phyloP scores from a whole-genome alignment of 192 early-diverging fungal genomes.

The Chytriomyces sp. region DNA sequence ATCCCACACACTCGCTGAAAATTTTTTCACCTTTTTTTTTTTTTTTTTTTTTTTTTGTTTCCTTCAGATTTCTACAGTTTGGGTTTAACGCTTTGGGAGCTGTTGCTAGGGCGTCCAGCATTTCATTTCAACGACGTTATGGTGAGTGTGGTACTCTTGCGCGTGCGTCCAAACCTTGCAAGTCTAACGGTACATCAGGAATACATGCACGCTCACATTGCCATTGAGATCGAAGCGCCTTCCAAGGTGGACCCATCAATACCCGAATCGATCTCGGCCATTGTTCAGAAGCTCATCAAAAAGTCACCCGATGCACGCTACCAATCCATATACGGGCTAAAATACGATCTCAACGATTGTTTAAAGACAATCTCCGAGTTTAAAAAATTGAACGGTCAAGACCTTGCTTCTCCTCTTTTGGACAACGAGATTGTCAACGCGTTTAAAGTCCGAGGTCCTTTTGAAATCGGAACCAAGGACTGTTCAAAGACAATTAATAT shows the following conservation, averaged over 20 bases:
- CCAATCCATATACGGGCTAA: slow-evolving; percentile 52
- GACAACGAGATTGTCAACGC: slow-evolving; percentile 34
- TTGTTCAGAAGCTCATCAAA: slow-evolving; percentile 49
- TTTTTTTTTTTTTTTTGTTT: slow-evolving; percentile 21
- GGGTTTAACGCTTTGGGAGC: slow-evolving; percentile 58
- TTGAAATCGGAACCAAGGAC: slow-evolving; percentile 42
- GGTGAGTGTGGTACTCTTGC: slow-evolving; percentile 31
- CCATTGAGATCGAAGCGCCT: slow-evolving; percentile 47
- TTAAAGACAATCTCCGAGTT: slow-evolving; percentile 24
- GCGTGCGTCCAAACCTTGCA: neutral
- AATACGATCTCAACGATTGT: slow-evolving; percentile 41
- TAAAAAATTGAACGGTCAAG: slow-evolving; percentile 13
- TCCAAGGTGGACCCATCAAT: slow-evolving; percentile 43
- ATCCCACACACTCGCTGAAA: no score
- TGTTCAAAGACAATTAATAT: slow-evolving; percentile 41
- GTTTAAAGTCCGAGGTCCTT: slow-evolving; percentile 15
- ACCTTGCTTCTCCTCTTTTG: slow-evolving; percentile 4
- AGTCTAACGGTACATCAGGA: slow-evolving; percentile 30
- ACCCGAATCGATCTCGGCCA: slow-evolving; percentile 42
- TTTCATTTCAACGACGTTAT: slow-evolving; percentile 50
- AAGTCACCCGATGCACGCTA: slow-evolving; percentile 57
- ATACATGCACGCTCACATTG: slow-evolving; percentile 56
- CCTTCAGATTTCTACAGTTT: slow-evolving; percentile 56
- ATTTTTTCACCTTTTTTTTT: neutral
- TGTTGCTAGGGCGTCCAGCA: slow-evolving; percentile 48